Evolutionary conservation across 2,329 filamentous ascomycete genomes (phyloP).

Genomic region (Colletotrichum sublineola): DNA sequence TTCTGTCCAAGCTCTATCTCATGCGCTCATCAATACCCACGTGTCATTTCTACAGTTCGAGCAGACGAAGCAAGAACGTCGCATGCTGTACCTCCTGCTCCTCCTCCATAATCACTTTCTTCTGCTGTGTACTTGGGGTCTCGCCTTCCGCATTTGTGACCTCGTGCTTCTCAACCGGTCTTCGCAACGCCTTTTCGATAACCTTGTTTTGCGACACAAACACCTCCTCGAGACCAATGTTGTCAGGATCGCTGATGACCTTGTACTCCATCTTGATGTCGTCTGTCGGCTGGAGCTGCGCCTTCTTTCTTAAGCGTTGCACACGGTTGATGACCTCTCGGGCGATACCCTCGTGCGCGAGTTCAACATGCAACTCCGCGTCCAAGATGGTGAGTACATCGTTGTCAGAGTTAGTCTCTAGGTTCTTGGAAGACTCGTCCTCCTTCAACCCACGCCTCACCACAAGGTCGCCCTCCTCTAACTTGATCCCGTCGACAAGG

Average conservation of each 20-base stretch:
- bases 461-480: constrained; percentile 85
- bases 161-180: constrained; percentile 72
- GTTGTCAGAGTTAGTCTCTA: constrained; percentile 89
- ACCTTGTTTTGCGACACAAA: constrained; percentile 69
- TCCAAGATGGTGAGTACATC: constrained; percentile 95
- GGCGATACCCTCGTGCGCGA: constrained; percentile 89
- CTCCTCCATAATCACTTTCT: constrained; percentile 78
- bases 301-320: constrained; percentile 93
- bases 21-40: not conserved
- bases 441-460: constrained; percentile 85
- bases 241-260: constrained; percentile 83
- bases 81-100: constrained; percentile 89
- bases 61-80: constrained; percentile 80
- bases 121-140: constrained; percentile 31
- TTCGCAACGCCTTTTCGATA: constrained; percentile 71
- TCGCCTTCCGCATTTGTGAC: constrained; percentile 46
- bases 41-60: constrained; percentile 70
- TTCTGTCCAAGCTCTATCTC: not conserved
- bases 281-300: constrained; percentile 89
- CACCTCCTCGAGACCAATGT: constrained; percentile 75
- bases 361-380: constrained; percentile 82
- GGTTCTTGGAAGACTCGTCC: constrained; percentile 76
- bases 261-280: constrained; percentile 96
- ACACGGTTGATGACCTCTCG: constrained; percentile 95
- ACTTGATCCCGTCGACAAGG: constrained; percentile 85